Base-by-base conservation (phyloP, 768 basidiomycete species). In the Crucibulum laeve region DNA sequence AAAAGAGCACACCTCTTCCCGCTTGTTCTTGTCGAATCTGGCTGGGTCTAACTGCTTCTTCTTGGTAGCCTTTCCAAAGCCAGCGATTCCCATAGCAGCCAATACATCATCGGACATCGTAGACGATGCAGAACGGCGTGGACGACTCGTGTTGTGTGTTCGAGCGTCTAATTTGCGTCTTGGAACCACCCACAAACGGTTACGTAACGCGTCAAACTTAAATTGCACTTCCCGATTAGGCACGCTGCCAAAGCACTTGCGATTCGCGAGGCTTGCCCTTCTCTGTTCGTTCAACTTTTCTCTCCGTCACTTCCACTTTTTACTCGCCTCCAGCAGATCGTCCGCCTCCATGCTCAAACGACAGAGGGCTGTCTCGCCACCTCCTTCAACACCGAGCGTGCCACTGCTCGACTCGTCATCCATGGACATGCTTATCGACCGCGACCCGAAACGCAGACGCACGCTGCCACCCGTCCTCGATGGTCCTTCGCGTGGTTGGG, bases 61-160 rank as follows among this genome's bases (percentile, higher is more conserved):
- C 60, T 80, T 76, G 19, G 66, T 56, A 34, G 81, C 63, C 65
- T 91, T 92, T 19, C 91, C 91, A 57, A 93, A 93, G 18, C 86
- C 86, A 54, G 79, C 54, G 44, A 92, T 87, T 4, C 90, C 90
- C 84, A 93, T 91, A 8, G 84, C 79, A 2, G 84, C 80, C 54
- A 91, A 75, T 15, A 91, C 64, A 48, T 90, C 87, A 61, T 82
- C 78, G 19, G 67, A 49, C 70, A 70, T 68, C 39, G 33, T 54
- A 38, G 19, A n/a, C n/a, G n/a, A n/a, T n/a, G n/a, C n/a, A n/a
- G n/a, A n/a, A n/a, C n/a, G n/a, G n/a, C n/a, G n/a, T n/a, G n/a
- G n/a, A n/a, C n/a, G n/a, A n/a, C n/a, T n/a, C n/a, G n/a, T n/a
- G n/a, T n/a, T n/a, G n/a, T n/a, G n/a, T n/a, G n/a, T n/a, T n/a